These are phyloP conservation scores for Neurospora pannonica DNA, from an alignment of 495 filamentous ascomycete species.

Conservation along the genomic window DNA sequence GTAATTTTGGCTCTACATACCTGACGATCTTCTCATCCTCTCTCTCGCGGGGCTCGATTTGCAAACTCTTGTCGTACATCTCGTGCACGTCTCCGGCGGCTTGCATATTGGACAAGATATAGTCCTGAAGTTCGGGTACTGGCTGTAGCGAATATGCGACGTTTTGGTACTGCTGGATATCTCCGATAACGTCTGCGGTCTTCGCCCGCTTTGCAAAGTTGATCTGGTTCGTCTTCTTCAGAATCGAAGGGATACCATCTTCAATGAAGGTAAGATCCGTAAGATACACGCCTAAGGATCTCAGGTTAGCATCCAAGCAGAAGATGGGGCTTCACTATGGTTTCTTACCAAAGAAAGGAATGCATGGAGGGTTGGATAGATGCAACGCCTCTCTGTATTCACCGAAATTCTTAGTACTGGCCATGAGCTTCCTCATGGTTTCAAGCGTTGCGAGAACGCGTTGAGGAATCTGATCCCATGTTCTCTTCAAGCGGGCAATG, in stretches of 20 bases:
- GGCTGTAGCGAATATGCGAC: conserved; percentile 84
- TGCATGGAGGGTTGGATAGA: conserved; percentile 89
- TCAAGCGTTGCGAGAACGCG: conserved; percentile 73
- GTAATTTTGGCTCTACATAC: conserved; percentile 28
- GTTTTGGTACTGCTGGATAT: conserved; percentile 98
- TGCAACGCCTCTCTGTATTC: conserved; percentile 92
- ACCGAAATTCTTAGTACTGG: conserved; percentile 95
- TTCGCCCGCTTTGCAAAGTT: conserved; percentile 98
- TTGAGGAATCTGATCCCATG: conserved; percentile 88
- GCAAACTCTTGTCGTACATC: conserved; percentile 94
- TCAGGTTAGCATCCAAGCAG: conserved; percentile 5
- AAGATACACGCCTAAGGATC: conserved; percentile 72
- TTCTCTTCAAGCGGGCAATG: conserved; percentile 84
- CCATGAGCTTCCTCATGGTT: conserved; percentile 89
- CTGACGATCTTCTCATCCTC: conserved; percentile 77
- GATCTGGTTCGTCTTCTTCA: conserved; percentile 90
- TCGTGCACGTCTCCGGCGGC: conserved; percentile 91
- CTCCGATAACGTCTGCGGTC: conserved; percentile 93
- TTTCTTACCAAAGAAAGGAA: conserved; percentile 89
- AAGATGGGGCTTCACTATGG: neutral
- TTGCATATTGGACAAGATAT: conserved; percentile 92
- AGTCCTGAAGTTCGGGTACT: conserved; percentile 89
- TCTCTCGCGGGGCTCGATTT: conserved; percentile 85
- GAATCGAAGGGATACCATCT: conserved; percentile 90
- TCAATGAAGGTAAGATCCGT: conserved; percentile 98